phyloP scores from a whole-genome alignment of 2,329 filamentous ascomycete genomes.

The Penicillium sp. region DNA sequence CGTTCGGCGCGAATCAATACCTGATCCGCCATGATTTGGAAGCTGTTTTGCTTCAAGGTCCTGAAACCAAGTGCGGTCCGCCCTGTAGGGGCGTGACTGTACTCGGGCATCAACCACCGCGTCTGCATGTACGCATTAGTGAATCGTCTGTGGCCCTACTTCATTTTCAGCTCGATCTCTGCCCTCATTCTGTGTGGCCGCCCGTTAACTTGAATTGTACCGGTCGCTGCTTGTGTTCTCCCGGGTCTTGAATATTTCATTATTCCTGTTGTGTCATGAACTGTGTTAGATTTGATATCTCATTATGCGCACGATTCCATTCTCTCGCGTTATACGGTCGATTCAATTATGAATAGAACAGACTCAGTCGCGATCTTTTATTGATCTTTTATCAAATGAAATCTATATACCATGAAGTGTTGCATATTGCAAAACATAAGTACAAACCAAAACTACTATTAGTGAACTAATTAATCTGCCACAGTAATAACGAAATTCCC shows the following conservation, averaged over 20 bases:
- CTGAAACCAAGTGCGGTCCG: background rate
- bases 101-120: background rate
- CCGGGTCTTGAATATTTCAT: background rate
- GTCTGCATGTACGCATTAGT: background rate
- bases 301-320: background rate
- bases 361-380: background rate
- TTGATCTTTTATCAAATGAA: background rate
- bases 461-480: too few species aligned
- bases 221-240: background rate
- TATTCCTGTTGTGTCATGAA: too few species aligned
- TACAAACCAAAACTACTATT: too few species aligned
- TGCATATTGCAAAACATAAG: background rate
- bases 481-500: too few species aligned
- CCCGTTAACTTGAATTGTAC: background rate
- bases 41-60: background rate
- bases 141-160: background rate
- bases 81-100: background rate
- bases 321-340: background rate
- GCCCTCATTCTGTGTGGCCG: background rate
- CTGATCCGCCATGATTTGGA: background rate
- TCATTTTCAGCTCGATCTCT: background rate
- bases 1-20: background rate
- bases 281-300: background rate
- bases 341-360: background rate
- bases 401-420: background rate